These are phyloP conservation scores for Wickerhamiella azymoides DNA, from an alignment of 805 yeast genomes.

Conservation along the genomic window DNA sequence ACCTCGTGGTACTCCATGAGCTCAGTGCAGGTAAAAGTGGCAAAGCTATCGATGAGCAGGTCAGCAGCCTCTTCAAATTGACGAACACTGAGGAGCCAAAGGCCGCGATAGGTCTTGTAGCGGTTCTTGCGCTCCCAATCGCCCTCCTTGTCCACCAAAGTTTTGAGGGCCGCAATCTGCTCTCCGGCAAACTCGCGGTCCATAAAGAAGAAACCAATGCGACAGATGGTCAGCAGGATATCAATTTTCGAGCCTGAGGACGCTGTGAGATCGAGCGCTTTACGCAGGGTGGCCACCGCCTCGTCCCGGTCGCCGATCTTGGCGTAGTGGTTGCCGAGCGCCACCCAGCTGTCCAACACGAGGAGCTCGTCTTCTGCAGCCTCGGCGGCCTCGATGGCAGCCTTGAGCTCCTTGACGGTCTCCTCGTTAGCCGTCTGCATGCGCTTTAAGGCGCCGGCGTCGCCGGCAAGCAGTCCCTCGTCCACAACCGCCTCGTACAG, in stretches of 20 bases:
- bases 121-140: slow-evolving; percentile 98
- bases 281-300: slow-evolving; percentile 51
- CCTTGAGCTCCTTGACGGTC: slow-evolving; percentile 35
- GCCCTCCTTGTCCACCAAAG: slow-evolving; percentile 86
- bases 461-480: slow-evolving; percentile 40
- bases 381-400: slow-evolving; percentile 38
- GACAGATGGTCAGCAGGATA: slow-evolving; percentile 60
- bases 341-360: slow-evolving; percentile 57
- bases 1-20: slow-evolving; percentile 78
- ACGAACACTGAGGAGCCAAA: slow-evolving; percentile 71
- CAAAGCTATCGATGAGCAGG: slow-evolving; percentile 74
- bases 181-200: slow-evolving; percentile 58
- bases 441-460: slow-evolving; percentile 40
- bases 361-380: slow-evolving; percentile 83
- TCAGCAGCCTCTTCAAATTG: slow-evolving; percentile 76
- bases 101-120: slow-evolving; percentile 80
- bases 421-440: slow-evolving; percentile 41
- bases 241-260: slow-evolving; percentile 88
- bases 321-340: slow-evolving; percentile 80
- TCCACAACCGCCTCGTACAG: slow-evolving; percentile 57
- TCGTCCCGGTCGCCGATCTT: slow-evolving; percentile 66
- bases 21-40: slow-evolving; percentile 91
- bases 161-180: slow-evolving; percentile 58
- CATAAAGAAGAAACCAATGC: slow-evolving; percentile 81
- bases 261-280: slow-evolving; percentile 66